Evolutionary conservation across 1,139 yeast species (phyloP).

Genomic region (Ashbya aceris): DNA sequence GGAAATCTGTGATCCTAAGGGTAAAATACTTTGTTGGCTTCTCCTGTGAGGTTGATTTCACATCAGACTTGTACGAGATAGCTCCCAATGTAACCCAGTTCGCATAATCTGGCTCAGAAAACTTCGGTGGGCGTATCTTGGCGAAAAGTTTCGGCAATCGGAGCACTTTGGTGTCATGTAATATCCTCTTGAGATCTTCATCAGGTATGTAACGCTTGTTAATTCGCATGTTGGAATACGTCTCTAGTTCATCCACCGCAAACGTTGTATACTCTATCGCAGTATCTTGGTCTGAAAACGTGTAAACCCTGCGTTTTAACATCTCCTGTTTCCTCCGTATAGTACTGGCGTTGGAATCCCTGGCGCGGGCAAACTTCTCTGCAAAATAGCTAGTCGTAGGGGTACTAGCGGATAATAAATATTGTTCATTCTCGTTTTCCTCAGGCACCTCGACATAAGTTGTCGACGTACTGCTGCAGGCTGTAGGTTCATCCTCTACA

Average conservation of each 20-base stretch:
- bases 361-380: conserved; percentile 22
- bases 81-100: conserved; percentile 75
- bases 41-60: conserved; percentile 38
- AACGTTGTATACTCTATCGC: conserved; percentile 18
- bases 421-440: conserved; percentile 9
- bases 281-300: conserved; percentile 24
- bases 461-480: background rate
- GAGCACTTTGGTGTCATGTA: conserved; percentile 43
- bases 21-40: conserved; percentile 46
- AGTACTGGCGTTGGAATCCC: conserved; percentile 18
- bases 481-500: background rate
- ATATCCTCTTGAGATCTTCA: conserved; percentile 29
- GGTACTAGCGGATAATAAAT: background rate
- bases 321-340: conserved; percentile 17
- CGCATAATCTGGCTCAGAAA: conserved; percentile 54
- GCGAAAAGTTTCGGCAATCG: conserved; percentile 52
- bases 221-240: conserved; percentile 31
- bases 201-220: conserved; percentile 40
- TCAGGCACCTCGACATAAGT: conserved; percentile 6
- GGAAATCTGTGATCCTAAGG: conserved; percentile 60
- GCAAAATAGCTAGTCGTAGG: conserved; percentile 30
- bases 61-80: conserved; percentile 47
- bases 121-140: conserved; percentile 60
- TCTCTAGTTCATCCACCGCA: conserved; percentile 30
- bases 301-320: conserved; percentile 30